These are phyloP conservation scores for Guillardia theta DNA, from an alignment of 78 protist species.

Conservation along the genomic window DNA sequence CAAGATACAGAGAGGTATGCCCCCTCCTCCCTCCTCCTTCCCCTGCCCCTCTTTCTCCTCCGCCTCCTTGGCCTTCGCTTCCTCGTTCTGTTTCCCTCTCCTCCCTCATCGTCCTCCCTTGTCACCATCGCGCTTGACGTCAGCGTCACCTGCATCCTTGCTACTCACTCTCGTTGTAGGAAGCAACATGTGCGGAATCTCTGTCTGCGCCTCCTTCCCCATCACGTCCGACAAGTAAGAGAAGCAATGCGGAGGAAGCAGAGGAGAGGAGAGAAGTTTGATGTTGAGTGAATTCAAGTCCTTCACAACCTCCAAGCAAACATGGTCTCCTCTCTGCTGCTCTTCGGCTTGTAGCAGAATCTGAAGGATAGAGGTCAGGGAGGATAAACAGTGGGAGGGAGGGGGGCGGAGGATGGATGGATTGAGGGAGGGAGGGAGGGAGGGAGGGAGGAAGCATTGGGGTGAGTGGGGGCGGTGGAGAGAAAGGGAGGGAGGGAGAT, in stretches of 20 bases:
- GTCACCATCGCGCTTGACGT: too few species aligned
- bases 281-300: neutral
- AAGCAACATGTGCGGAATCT: constrained; percentile 16
- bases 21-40: too few species aligned
- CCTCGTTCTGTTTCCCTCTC: too few species aligned
- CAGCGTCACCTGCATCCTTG: too few species aligned
- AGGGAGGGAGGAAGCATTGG: neutral
- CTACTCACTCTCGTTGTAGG: too few species aligned
- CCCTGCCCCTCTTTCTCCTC: too few species aligned
- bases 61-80: too few species aligned
- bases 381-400: neutral
- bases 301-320: neutral
- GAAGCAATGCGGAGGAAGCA: neutral
- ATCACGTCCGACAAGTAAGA: neutral
- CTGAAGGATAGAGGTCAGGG: neutral
- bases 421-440: neutral
- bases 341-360: neutral
- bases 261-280: too few species aligned
- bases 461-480: neutral
- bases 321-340: neutral
- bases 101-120: too few species aligned
- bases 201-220: neutral
- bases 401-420: neutral
- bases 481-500: neutral
- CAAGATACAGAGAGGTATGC: neutral